Base-by-base conservation (phyloP, 176 grass and related monocot genomes). In the Aegilops longissima region DNA sequence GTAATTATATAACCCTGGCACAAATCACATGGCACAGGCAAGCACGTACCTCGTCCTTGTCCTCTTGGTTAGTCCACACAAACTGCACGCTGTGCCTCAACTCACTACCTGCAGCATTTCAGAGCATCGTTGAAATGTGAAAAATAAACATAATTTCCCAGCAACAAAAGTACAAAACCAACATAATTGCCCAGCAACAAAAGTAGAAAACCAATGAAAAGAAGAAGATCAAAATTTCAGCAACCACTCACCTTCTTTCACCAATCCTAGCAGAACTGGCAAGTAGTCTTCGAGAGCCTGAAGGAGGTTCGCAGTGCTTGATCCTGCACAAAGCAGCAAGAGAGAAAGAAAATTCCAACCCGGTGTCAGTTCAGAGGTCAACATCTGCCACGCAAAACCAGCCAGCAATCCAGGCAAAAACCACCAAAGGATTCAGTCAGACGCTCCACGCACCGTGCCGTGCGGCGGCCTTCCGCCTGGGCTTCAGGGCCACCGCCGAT, bases 61-160 rank as follows among this genome's bases (percentile, higher is more conserved):
- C 97, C 67, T 98, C 94, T 73, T 94, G 97, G 87, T 98, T 98
- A 80, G 88, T 69, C 97, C 97, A 98, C 21, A 86, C 85, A 80
- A 96, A 98, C 31, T 85, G 79, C 62, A 98, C 82, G 39, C 82
- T 76, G 76, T 96, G 34, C 83, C 90, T 90, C 86, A 90, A 66
- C 52, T 75, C 16, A 44, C 84, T 61, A 38, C 90, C 95, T 98
- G 84, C 78, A 87, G 83, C 21, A 80, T 56, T 86, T 79, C 17
- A 7, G 58, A 68, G 13, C 3, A 35, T 27, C 0, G 34, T 11
- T 23, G 18, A 79, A 74, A 42, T 9, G 44, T n/a, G 30, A 66
- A 38, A 27, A 18, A 11, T 52, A 12, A 31, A 44, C 12, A 73
- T 38, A 17, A 64, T 2, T 59, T 6, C 8, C 40, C 58, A 79